Base-by-base conservation (phyloP, 768 basidiomycete genomes). In the Mycena latifolia region DNA sequence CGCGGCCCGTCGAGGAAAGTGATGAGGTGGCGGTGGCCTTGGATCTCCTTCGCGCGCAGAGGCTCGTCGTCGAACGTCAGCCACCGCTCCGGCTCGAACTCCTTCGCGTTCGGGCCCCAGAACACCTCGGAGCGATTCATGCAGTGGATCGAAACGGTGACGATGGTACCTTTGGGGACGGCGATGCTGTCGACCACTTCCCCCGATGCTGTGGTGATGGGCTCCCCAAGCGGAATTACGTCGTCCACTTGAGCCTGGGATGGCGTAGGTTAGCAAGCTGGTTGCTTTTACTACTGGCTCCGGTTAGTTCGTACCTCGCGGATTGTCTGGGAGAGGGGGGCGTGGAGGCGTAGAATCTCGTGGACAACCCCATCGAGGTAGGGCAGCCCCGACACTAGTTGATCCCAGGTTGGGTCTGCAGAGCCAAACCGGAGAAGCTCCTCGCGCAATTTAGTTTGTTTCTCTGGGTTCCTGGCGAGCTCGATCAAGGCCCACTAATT, bases 51-150 rank as follows among this genome's bases (percentile, higher is more conserved):
- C 35, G 75, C 77, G 3, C 62, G 52, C 0, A 22, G 6, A 1
- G 45, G 37, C n/a, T n/a, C n/a, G n/a, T n/a, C n/a, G 22, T 37
- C 33, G 9, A 55, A 29, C 3, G 22, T 35, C n/a, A 66, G 45
- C 59, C 85, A 86, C 3, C 84, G 77, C 47, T 78, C 77, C 0
- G 84, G 85, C 5, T 74, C 75, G 68, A 85, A 85, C 50, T 78
- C 74, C 35, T 72, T 77, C n/a, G 83, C 81, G 43, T 83, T 77
- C 0, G 74, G 47, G 8, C 87, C 86, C 81, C 84, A 87, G 22
- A 83, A 64, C 7, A 57, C 69, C 20, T 74, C 70, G 10, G 80
- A 79, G n/a, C 74, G 68, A 66, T 87, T 85, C 33, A 87, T 74
- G 41, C 67, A 69, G 22, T 70, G 27, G 22, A 52, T 52, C 18